Base-by-base conservation (phyloP, 371 early-diverging fungal species). In the Actinomortierella wolfii region DNA sequence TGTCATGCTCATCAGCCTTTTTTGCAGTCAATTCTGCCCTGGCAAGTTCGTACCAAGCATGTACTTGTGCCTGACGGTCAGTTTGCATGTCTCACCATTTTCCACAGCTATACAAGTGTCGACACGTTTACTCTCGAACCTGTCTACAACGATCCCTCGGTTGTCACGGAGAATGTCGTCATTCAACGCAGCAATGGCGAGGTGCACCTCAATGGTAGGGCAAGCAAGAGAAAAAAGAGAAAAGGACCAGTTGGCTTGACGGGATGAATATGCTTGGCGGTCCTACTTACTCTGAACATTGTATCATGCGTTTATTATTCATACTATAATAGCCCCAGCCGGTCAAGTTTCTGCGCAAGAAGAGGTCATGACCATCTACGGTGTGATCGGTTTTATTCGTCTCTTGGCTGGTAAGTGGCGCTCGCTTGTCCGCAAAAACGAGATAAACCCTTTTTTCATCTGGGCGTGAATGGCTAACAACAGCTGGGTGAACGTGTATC, bases 301-400 rank as follows among this genome's bases (percentile, higher is more conserved):
- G 34, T 34, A 34, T 11, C 34, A 34, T 6, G 7, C 34, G 7
- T 34, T 11, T 11, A 34, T n/a, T 20, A 5, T 13, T 20, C 43
- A 15, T 21, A 14, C 41, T 42, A 17, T 34, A 15, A 3, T 43
- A 54, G 54, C 54, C 15, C 54, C 54, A 17, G 54, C 54, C 7
- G 21, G 24, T 24, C 39, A 42, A 42, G 54, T 54, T 7, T 48
- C 54, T 43, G 65, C 73, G 26, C 67, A 78, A 42, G 64, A 64
- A n/a, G 69, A 65, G 24, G 51, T 66, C 9, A 55, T 70, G 24
- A 67, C 59, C 11, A 76, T 86, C 7, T 79, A 80, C 68, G 92
- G 93, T 45, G 81, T 92, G 41, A 54, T 92, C 40, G 94, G 92
- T 11, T 81, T 89, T 51, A 84, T 91, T 39, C 68, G 69, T 21